Conservation (phyloP, 441 rosid species). For the Flueggea neowawraea region DNA sequence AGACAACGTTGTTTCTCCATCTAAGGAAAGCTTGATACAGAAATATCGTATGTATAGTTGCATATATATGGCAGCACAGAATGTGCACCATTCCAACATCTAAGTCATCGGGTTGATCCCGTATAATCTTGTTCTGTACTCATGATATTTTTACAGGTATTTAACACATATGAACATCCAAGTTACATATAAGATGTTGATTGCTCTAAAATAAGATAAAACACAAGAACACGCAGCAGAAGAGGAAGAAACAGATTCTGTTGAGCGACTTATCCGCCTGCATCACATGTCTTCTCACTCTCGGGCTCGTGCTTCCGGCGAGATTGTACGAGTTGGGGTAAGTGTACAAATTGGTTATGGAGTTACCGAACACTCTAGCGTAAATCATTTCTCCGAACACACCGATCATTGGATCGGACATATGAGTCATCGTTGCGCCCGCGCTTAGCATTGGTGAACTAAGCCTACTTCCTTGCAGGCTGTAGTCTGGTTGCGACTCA, state of each 20-base stretch:
- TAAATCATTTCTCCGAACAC: slow-evolving; percentile 71
- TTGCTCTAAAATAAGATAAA: slow-evolving; percentile 51
- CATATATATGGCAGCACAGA: no score
- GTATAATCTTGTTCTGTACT: no score
- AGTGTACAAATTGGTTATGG: slow-evolving; percentile 27
- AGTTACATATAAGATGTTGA: neutral
- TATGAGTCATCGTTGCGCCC: slow-evolving; percentile 23
- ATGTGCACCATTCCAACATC: no score
- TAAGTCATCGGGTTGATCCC: no score
- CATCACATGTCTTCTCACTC: slow-evolving; percentile 72
- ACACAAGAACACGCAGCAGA: slow-evolving; percentile 58
- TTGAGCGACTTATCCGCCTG: slow-evolving; percentile 64
- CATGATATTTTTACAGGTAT: no score
- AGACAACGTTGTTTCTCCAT: no score
- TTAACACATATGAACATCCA: no score
- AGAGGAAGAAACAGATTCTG: slow-evolving; percentile 65
- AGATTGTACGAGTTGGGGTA: slow-evolving; percentile 64
- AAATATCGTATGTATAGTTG: no score
- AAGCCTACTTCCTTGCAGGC: slow-evolving; percentile 28
- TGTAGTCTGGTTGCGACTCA: slow-evolving; percentile 24
- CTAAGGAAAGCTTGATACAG: no score
- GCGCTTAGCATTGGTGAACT: slow-evolving; percentile 33
- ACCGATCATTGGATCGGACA: slow-evolving; percentile 45
- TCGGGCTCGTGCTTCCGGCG: slow-evolving; percentile 43
- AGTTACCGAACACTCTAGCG: slow-evolving; percentile 52